Base-by-base conservation (phyloP, 2,329 filamentous ascomycete species). In the Acrocalymma vagum region DNA sequence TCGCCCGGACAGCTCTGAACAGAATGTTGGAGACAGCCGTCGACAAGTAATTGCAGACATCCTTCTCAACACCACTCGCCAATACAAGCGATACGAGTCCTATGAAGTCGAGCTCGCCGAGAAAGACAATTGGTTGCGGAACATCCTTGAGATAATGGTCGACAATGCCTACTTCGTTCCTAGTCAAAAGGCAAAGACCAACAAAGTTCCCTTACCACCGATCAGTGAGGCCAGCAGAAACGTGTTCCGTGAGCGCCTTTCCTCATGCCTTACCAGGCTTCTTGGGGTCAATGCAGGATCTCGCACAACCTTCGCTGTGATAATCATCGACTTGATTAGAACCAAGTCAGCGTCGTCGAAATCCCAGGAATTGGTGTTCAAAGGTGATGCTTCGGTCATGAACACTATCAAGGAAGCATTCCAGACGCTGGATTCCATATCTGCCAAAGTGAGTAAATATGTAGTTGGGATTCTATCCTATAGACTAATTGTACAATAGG, bases 201-300 rank as follows among this genome's bases (percentile, higher is more conserved):
- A 58, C 31, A 58, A 65, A 25, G 53, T 67, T 24, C 69, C 74
- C 6, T 58, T 75, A 41, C 78, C 77, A 15, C 55, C 72, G 1
- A 45, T 83, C 9, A 73, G 74, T 3, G 66, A 76, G 18, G 64
- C 73, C 4, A 77, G 71, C 15, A 74, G 78, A 49, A 72, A 74
- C 24, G 67, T 79, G 29, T 80, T 82, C 52, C 77, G 78, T 30
- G 76, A 77, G 42, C 74, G 80, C 22, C 70, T 83, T 23, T 78
- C 75, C 32, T 82, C 80, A 4, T 79, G 77, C 49, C 61, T 84
- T 15, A 77, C 78, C 30, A 75, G 75, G 42, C 55, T 83, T 2
- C 71, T 82, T 16, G 49, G 46, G 14, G 48, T 62, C 11, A 45
- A 58, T 16, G 44, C 49, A 17, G 48, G 48, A 15, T 48, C 55